Base-by-base conservation (phyloP, 2,329 filamentous ascomycete species). In the Cryphonectria naterciae region DNA sequence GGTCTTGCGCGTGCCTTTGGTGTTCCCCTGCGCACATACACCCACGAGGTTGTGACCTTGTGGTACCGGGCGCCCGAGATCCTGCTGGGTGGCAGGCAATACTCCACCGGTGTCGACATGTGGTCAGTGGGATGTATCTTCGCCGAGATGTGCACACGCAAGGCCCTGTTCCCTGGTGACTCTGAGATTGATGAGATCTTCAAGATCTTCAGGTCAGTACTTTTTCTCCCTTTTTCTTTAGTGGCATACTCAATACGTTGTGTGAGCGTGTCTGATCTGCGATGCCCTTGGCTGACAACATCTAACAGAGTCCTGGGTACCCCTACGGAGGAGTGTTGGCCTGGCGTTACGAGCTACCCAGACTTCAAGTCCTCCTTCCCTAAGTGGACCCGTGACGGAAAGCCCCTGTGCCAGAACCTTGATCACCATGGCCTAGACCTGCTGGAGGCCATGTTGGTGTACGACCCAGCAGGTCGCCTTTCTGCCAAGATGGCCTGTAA, bases 181-280 rank as follows among this genome's bases (percentile, higher is more conserved):
- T 95, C 92, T 6, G 93, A 97, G 79, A 97, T 97, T 81, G 93
- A 97, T 78, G 93, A 97, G 82, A 97, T 97, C 78, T 97, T 97
- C 87, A 96, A 95, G 84, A 97, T 96, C 78, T 97, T 97, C 89
- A 88, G 90, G 92, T 93, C 83, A 74, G 85, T 77, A 32, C 1
- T 10, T 49, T 49, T 7, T 49, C 22, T 49, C 4, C 17, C 41
- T 41, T 15, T 41, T 4, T 41, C 39, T 4, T 17, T 63, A 39
- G 54, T 32, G 37, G 11, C 67, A 19, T 60, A 52, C 39, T 39
- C 52, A 28, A 43, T 28, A 25, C 19, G 32, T 52, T 68, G 19
- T 49, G 17, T 49, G 17, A n/a, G 46, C n/a, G 46, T 49, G 22
- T 46, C 3, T 49, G 2, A 2, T n/a, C 19, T 17, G 69, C 67